Conservation (phyloP, 179 eudicot genomes). For the Spinacia oleracea region DNA sequence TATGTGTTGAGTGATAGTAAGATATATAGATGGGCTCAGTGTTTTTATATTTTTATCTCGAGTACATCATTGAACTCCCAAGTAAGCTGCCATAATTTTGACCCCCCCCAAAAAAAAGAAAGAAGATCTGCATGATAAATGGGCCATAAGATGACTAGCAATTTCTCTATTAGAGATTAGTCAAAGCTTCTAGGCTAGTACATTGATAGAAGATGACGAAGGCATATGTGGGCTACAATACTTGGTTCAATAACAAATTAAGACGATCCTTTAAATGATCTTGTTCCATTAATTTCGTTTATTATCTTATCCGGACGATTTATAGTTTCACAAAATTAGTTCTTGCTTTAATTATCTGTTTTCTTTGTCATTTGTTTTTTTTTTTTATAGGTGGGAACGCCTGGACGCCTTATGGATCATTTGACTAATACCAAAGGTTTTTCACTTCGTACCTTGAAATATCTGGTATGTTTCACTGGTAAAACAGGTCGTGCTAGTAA, state of each 20-base stretch:
- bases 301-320: neutral
- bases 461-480: conserved; percentile 58
- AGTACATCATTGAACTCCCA: neutral
- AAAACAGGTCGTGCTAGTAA: neutral
- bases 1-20: too few species aligned
- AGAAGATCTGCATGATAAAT: neutral
- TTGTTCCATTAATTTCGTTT: neutral
- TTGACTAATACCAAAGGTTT: conserved; percentile 92
- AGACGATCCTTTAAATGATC: neutral
- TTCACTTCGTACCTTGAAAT: conserved; percentile 77
- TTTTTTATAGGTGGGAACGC: conserved; percentile 78
- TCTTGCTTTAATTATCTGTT: neutral
- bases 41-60: too few species aligned
- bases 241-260: too few species aligned
- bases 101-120: neutral
- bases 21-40: too few species aligned
- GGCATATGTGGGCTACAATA: too few species aligned
- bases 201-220: too few species aligned
- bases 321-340: neutral
- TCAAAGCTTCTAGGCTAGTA: neutral
- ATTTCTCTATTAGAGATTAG: neutral
- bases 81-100: neutral
- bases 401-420: conserved; percentile 96
- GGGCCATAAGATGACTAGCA: neutral
- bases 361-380: conserved; percentile 11